Percentiles rank a stretch among this genome's conserved stretches.
Evolutionary conservation across 129 eudicot species (phyloP).

Genomic region (Logfia minima): DNA sequence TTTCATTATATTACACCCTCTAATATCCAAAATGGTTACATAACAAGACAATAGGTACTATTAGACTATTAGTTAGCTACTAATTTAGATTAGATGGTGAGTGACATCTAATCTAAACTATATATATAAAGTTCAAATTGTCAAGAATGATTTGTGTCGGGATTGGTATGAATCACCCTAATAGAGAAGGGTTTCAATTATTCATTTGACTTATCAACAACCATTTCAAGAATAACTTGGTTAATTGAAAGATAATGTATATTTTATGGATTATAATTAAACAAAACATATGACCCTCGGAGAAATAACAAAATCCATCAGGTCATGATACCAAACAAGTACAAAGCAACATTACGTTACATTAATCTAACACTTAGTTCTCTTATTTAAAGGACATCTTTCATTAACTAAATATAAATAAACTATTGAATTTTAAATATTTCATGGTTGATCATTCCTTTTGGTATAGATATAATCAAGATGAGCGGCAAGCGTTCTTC

Average conservation of each 20-base stretch:
- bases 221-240: not conserved
- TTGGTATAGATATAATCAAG: constrained; percentile 77
- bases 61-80: too few species aligned
- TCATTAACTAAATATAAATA: not conserved
- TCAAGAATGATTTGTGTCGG: not conserved
- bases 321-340: not conserved
- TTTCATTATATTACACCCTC: too few species aligned
- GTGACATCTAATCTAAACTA: too few species aligned
- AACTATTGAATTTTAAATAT: not conserved
- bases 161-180: constrained; percentile 1
- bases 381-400: constrained; percentile 18
- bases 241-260: not conserved
- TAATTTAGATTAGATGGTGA: not conserved
- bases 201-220: not conserved
- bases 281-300: not conserved
- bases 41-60: not conserved
- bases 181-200: not conserved
- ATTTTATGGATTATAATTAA: not conserved
- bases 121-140: too few species aligned
- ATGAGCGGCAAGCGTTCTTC: constrained; percentile 58
- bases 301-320: constrained; percentile 5
- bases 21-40: not conserved
- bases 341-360: constrained; percentile 10
- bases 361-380: constrained; percentile 4
- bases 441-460: constrained; percentile 39